Evolutionary conservation across 2,329 filamentous ascomycete species (phyloP).

Genomic region (Fusarium setosum): DNA sequence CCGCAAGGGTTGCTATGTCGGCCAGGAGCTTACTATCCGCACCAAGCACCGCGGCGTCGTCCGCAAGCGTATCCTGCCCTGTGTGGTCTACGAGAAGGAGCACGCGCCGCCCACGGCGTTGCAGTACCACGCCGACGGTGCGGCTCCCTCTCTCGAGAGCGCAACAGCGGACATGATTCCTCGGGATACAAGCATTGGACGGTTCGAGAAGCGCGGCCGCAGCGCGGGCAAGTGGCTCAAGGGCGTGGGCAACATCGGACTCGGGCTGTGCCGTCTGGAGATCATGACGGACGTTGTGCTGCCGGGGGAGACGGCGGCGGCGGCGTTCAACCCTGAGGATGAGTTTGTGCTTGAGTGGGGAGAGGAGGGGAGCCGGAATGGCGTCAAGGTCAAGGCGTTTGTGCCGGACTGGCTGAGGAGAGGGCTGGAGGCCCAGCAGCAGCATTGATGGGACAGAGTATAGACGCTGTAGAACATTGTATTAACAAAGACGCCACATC

Average conservation of each 20-base stretch:
- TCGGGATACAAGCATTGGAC: conserved; percentile 60
- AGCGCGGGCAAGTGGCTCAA: conserved; percentile 84
- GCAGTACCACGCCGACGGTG: conserved; percentile 56
- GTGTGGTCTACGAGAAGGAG: conserved; percentile 72
- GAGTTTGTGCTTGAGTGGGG: conserved; percentile 71
- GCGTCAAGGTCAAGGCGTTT: conserved; percentile 78
- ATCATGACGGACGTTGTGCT: conserved; percentile 86
- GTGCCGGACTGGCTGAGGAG: conserved; percentile 80
- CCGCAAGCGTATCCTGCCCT: conserved; percentile 87
- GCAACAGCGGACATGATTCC: conserved; percentile 53
- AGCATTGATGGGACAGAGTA: conserved; percentile 22
- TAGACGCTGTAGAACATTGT: conserved; percentile 23
- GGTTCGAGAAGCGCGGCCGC: conserved; percentile 69
- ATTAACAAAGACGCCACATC: conserved; percentile 7
- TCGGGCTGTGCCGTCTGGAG: conserved; percentile 88
- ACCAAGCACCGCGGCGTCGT: conserved; percentile 96
- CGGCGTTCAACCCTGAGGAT: conserved; percentile 69
- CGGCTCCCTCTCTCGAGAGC: conserved; percentile 37
- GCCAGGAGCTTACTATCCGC: conserved; percentile 95
- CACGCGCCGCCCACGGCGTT: conserved; percentile 53
- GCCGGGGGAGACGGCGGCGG: conserved; percentile 74
- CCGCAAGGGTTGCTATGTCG: conserved; percentile 95
- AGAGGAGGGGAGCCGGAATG: conserved; percentile 51
- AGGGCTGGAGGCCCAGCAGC: conserved; percentile 49
- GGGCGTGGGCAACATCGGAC: conserved; percentile 85